These are phyloP conservation scores for Lumnitzera racemosa DNA, from an alignment of 345 rosid species.

Conservation along the genomic window DNA sequence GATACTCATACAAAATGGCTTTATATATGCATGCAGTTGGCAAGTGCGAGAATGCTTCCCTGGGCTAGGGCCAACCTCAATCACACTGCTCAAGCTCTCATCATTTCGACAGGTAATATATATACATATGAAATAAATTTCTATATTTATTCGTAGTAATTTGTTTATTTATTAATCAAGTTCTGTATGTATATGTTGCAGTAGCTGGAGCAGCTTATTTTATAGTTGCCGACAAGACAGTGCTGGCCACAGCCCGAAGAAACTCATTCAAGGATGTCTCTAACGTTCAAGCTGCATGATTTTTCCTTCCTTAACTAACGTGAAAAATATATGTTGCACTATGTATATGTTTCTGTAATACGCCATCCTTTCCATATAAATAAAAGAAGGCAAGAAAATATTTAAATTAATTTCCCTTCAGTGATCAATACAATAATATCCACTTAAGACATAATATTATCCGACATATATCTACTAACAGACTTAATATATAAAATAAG, in stretches of 20 bases:
- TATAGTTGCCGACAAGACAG: constrained; percentile 92
- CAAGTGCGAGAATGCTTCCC: constrained; percentile 62
- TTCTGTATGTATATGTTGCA: constrained; percentile 3
- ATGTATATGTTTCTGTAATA: too few relatives aligned
- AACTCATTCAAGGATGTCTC: constrained; percentile 48
- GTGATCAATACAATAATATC: too few relatives aligned
- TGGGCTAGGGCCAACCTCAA: constrained; percentile 91
- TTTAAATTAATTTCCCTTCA: too few relatives aligned
- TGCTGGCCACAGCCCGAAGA: constrained; percentile 70
- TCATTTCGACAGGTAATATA: constrained; percentile 52
- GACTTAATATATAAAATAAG: too few relatives aligned
- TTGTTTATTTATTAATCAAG: too few relatives aligned
- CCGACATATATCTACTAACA: too few relatives aligned
- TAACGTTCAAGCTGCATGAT: constrained; percentile 13
- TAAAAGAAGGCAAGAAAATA: too few relatives aligned
- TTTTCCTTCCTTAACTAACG: too few relatives aligned
- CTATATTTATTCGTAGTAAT: too few relatives aligned
- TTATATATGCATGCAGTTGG: constrained; percentile 36
- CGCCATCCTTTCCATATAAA: too few relatives aligned
- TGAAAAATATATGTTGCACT: too few relatives aligned
- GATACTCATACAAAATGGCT: not conserved
- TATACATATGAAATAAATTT: not conserved
- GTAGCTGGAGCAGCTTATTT: constrained; percentile 90
- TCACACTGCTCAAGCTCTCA: constrained; percentile 93
- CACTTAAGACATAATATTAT: too few relatives aligned